Conservation (phyloP, 352 stramenopile species). For the Phytophthora pluvialis region DNA sequence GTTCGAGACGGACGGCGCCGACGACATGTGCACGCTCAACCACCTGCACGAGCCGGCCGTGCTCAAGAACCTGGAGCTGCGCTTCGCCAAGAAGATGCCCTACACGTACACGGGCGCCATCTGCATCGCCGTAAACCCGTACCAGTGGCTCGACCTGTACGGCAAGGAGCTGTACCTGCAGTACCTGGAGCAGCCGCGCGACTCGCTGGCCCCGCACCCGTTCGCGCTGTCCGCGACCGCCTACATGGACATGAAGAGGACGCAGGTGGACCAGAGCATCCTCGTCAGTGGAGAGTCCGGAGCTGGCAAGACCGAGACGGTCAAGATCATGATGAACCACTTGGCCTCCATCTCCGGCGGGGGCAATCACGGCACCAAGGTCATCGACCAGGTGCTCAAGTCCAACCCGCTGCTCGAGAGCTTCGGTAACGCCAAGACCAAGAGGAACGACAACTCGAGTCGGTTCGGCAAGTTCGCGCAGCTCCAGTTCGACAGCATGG, state of each 20-base stretch:
- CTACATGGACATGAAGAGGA: conserved; percentile 80
- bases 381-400: conserved; percentile 84
- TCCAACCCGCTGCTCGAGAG: conserved; percentile 80
- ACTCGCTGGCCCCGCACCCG: conserved; percentile 65
- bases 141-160: conserved; percentile 85
- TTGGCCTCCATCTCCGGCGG: conserved; percentile 78
- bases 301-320: conserved; percentile 95
- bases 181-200: conserved; percentile 62
- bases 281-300: conserved; percentile 88
- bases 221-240: conserved; percentile 74
- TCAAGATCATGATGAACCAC: conserved; percentile 93
- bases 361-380: conserved; percentile 65
- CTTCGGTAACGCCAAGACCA: conserved; percentile 86
- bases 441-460: conserved; percentile 85
- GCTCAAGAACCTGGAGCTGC: conserved; percentile 78
- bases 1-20: conserved; percentile 63
- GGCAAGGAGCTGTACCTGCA: conserved; percentile 67
- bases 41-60: conserved; percentile 82
- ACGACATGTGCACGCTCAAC: conserved; percentile 86
- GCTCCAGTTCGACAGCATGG: conserved; percentile 71
- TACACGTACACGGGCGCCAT: conserved; percentile 88
- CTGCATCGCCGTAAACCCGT: conserved; percentile 83
- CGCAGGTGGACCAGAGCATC: conserved; percentile 86
- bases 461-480: conserved; percentile 86
- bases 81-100: conserved; percentile 70